phyloP scores from a whole-genome alignment of 106 monocot species.

The Xerophyta viscosa region DNA sequence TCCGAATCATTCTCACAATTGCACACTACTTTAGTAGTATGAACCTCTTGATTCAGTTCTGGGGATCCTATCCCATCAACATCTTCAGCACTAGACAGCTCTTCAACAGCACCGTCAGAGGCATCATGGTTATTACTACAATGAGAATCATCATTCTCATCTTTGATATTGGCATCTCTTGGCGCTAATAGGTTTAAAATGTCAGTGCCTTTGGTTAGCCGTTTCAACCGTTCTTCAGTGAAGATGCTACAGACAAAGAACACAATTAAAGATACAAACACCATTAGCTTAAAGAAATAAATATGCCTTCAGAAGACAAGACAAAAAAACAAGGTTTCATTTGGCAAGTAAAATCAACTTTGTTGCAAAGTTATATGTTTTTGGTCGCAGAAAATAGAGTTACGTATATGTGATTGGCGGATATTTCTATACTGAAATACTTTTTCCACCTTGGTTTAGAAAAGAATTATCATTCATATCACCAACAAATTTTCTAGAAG shows the following conservation, averaged over 20 bases:
- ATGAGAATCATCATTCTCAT: slow-evolving; percentile 11
- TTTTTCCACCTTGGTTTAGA: too few relatives aligned
- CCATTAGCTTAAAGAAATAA: too few relatives aligned
- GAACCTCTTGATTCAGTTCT: slow-evolving; percentile 11
- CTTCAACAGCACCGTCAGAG: slow-evolving; percentile 13
- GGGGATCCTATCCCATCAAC: slow-evolving; percentile 4
- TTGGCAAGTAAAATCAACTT: too few relatives aligned
- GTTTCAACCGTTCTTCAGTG: slow-evolving; percentile 78
- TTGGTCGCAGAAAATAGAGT: too few relatives aligned
- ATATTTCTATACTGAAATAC: too few relatives aligned
- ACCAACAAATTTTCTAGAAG: too few relatives aligned
- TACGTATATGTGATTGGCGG: too few relatives aligned
- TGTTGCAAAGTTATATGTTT: too few relatives aligned
- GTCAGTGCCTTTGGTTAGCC: slow-evolving; percentile 59
- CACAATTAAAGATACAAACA: not conserved
- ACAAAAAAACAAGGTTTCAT: too few relatives aligned
- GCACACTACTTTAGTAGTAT: slow-evolving; percentile 3
- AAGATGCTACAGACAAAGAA: slow-evolving; percentile 59
- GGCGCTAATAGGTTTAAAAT: slow-evolving; percentile 49
- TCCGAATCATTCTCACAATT: slow-evolving; percentile 8
- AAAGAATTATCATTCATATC: too few relatives aligned
- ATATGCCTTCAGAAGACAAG: too few relatives aligned
- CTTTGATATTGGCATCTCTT: slow-evolving; percentile 29
- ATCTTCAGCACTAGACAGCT: slow-evolving; percentile 12
- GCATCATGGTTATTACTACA: slow-evolving; percentile 16